Evolutionary conservation across 2,329 filamentous ascomycete species (phyloP).

Genomic region (Clonostachys rosea): DNA sequence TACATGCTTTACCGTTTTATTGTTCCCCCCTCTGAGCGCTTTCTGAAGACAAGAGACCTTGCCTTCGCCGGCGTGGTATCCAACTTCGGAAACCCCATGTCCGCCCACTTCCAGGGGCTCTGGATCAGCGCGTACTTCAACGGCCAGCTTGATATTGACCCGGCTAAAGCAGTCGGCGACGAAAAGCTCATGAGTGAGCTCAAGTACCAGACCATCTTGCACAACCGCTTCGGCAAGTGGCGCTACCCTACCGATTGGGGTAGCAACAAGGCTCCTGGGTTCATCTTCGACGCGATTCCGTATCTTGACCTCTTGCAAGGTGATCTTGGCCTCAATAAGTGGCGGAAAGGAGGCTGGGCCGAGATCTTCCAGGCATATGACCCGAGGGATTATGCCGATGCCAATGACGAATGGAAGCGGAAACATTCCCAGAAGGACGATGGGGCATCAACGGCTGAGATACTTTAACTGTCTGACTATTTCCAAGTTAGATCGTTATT

Average conservation of each 20-base stretch:
- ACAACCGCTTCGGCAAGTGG: slow-evolving; percentile 65
- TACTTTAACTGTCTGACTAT: too few species aligned
- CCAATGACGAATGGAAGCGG: slow-evolving; percentile 1
- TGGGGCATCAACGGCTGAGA: too few species aligned
- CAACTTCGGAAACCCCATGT: slow-evolving; percentile 23
- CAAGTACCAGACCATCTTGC: slow-evolving; percentile 51
- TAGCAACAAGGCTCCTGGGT: slow-evolving; percentile 51
- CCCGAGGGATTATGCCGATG: background rate
- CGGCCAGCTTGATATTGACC: slow-evolving; percentile 31
- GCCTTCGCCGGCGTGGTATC: slow-evolving; percentile 26
- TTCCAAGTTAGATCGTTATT: too few species aligned
- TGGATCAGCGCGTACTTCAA: slow-evolving; percentile 57
- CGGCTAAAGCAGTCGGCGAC: slow-evolving; percentile 3
- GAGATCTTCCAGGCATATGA: slow-evolving; percentile 1
- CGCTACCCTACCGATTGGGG: slow-evolving; percentile 64
- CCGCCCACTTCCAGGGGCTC: slow-evolving; percentile 32
- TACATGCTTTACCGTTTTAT: slow-evolving; percentile 16
- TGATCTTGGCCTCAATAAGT: slow-evolving; percentile 55
- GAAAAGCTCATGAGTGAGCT: slow-evolving; percentile 23
- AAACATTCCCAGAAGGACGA: background rate
- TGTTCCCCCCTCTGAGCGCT: slow-evolving; percentile 9
- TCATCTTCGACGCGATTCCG: slow-evolving; percentile 52
- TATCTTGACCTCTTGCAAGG: slow-evolving; percentile 51
- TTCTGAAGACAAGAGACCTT: slow-evolving; percentile 12
- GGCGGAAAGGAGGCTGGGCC: slow-evolving; percentile 1